Evolutionary conservation across 164 flowering plant species (phyloP).

Genomic region (Brasenia schreberi): DNA sequence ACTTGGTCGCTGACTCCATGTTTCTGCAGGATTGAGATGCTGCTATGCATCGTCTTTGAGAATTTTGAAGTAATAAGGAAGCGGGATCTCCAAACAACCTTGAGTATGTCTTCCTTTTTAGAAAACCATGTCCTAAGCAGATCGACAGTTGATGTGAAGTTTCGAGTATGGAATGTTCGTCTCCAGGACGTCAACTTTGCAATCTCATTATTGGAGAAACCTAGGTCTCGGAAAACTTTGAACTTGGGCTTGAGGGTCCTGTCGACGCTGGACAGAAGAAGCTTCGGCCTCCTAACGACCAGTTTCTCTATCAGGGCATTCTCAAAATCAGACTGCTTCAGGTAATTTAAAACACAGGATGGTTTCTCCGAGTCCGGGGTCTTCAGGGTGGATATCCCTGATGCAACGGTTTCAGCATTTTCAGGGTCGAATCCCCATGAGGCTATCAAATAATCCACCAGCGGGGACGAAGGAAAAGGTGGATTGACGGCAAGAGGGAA

Average conservation of each 20-base stretch:
- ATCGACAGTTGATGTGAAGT: too few relatives aligned
- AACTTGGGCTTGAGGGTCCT: slow-evolving; percentile 10
- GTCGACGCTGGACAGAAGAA: slow-evolving; percentile 4
- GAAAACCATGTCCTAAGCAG: background rate
- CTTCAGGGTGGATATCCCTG: background rate
- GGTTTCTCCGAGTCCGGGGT: slow-evolving; percentile 1
- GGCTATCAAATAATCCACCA: slow-evolving; percentile 2
- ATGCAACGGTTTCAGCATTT: background rate
- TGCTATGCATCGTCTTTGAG: background rate
- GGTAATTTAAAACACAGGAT: slow-evolving; percentile 4
- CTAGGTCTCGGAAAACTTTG: slow-evolving; percentile 7
- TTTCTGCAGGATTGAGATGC: slow-evolving; percentile 4
- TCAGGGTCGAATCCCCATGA: slow-evolving; percentile 3
- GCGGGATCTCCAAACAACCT: slow-evolving; percentile 1
- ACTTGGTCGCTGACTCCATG: background rate
- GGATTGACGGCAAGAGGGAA: background rate
- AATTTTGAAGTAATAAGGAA: slow-evolving; percentile 1
- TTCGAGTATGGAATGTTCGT: background rate
- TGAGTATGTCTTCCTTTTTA: slow-evolving; percentile 2
- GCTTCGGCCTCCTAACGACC: slow-evolving; percentile 1
- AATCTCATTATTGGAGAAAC: slow-evolving; percentile 6
- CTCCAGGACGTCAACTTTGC: slow-evolving; percentile 3
- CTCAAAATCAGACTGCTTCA: slow-evolving; percentile 3
- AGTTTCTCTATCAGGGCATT: slow-evolving; percentile 7
- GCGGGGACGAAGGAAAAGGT: background rate